Base-by-base conservation (phyloP, 306 rosid species). In the Fragaria vesca region DNA sequence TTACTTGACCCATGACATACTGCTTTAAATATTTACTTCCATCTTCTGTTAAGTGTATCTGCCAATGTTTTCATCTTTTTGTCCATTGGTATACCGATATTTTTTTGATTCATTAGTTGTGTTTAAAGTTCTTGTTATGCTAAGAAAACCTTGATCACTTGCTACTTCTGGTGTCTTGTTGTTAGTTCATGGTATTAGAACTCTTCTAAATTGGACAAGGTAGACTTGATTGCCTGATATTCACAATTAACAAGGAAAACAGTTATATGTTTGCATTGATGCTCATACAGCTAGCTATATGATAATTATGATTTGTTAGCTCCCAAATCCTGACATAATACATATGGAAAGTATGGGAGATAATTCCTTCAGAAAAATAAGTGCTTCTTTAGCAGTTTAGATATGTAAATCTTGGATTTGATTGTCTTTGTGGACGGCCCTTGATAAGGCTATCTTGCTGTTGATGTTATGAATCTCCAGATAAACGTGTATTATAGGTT, bases 71-170 rank as follows among this genome's bases (percentile, higher is more conserved):
- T 13, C 76, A 43, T 32, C 34, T 28, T 51, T 46, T 75, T 45
- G 12, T 30, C 12, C n/a, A 4, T 75, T 46, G 26, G 36, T 47
- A 15, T 51, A 30, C 48, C 66, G 6, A 20, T 70, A 7, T 43
- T 48, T 30, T 48, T 30, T 20, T 28, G 40, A 8, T 71, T 30
- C 28, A 26, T 10, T 42, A 45, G 17, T 45, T 74, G 26, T 51
- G 5, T 8, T 76, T 21, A 24, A 43, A 43, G 28, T 43, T 38
- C 54, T 68, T 9, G 42, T 40, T 66, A 30, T 65, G 74, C 30
- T 50, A 21, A 66, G 61, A 61, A 24, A 34, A 24, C 80, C 72
- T 38, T 42, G 57, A 68, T 40, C 20, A 12, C 55, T 67, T 68
- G 54, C 55, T 28, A 24, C 74, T 68, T 77, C 63, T 77, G 43